Evolutionary conservation across 306 rosid genomes (phyloP).

Genomic region (Rosa multiflora): DNA sequence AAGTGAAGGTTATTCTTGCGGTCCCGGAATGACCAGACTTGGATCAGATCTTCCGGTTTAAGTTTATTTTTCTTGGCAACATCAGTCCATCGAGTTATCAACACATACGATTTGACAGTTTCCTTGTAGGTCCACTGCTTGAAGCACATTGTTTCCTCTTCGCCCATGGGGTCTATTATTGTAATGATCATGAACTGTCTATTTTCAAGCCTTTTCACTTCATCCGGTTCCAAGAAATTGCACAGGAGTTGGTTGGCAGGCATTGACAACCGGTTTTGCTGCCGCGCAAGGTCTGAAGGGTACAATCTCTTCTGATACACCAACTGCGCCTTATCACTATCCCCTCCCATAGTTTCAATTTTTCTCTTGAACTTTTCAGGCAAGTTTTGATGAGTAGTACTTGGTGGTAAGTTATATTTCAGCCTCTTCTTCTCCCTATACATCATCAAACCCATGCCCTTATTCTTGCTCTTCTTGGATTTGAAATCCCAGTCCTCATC

Average conservation of each 20-base stretch:
- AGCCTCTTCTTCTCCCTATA: not conserved
- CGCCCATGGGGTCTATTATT: not conserved
- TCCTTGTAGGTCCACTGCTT: not conserved
- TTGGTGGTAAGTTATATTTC: not conserved
- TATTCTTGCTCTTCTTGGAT: not conserved
- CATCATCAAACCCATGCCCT: not conserved
- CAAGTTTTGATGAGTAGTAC: not conserved
- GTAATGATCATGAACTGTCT: not conserved
- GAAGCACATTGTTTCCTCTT: not conserved
- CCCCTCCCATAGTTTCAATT: not conserved
- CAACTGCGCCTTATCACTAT: not conserved
- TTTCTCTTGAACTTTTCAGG: not conserved
- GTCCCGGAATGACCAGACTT: constrained; percentile 3
- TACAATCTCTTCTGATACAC: not conserved
- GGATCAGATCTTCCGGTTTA: not conserved
- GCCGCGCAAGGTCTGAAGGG: not conserved
- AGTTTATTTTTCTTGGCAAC: not conserved
- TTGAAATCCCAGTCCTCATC: not conserved
- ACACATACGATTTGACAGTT: not conserved
- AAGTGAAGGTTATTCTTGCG: not conserved
- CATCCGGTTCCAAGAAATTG: not conserved
- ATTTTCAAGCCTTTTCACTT: not conserved
- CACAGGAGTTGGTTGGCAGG: not conserved
- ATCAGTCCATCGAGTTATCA: not conserved
- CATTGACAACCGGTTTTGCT: not conserved